Conservation (phyloP, 208 protist species). For the Trypanosoma boissoni region DNA sequence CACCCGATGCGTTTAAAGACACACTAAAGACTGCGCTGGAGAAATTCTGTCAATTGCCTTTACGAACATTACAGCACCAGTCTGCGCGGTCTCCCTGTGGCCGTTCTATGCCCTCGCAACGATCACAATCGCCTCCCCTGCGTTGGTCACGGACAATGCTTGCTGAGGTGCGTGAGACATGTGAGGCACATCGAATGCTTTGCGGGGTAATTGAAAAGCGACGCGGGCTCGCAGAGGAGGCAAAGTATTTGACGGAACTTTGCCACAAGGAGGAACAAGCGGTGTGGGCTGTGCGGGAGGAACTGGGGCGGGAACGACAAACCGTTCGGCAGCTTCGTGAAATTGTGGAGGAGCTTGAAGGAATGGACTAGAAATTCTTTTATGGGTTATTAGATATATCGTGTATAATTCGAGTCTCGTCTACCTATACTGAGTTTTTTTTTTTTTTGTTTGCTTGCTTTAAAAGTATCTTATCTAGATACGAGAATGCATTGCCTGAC, state of each 20-base stretch:
- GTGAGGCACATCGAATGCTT: background rate
- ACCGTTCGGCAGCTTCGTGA: background rate
- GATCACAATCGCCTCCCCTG: too few relatives aligned
- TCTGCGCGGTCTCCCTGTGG: too few relatives aligned
- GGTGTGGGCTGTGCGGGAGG: background rate
- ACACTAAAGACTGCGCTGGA: too few relatives aligned
- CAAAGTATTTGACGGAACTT: background rate
- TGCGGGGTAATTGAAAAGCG: background rate
- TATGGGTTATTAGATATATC: too few relatives aligned
- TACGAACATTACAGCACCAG: too few relatives aligned
- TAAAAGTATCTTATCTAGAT: background rate
- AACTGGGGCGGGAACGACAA: background rate
- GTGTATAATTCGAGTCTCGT: too few relatives aligned
- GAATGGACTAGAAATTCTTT: too few relatives aligned
- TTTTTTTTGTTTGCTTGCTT: background rate
- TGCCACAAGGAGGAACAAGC: background rate
- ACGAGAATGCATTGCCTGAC: background rate
- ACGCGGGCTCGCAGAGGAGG: background rate
- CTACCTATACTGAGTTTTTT: slow-evolving; percentile 1
- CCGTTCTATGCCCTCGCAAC: too few relatives aligned
- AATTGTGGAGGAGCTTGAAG: background rate
- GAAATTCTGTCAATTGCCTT: too few relatives aligned
- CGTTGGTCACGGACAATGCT: too few relatives aligned
- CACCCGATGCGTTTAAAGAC: too few relatives aligned
- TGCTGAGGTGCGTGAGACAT: background rate